A percentile compares a stretch with the other conserved stretches of the same genome.
Conservation (phyloP, 75 land plant genomes). For the Gnetum montanum region DNA sequence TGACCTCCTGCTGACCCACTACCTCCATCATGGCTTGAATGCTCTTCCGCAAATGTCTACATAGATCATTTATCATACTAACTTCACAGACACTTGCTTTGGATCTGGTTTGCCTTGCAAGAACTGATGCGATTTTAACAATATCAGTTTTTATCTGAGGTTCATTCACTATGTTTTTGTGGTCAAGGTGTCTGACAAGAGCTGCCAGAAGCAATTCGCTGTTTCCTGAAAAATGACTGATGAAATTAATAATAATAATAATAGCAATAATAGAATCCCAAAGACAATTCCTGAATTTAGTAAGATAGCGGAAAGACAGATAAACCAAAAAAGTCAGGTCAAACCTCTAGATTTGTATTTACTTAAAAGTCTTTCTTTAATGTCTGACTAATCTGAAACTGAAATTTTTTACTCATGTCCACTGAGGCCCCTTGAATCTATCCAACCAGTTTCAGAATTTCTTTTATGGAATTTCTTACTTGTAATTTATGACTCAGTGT, state of each 20-base stretch:
- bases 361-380: neutral
- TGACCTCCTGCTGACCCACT: conserved; percentile 31
- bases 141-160: conserved; percentile 59
- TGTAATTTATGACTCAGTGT: no score
- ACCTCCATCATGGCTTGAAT: conserved; percentile 57
- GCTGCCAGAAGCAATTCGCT: conserved; percentile 57
- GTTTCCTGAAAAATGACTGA: conserved; percentile 47
- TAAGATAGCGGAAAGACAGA: no score
- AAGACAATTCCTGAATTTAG: neutral
- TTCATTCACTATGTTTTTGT: conserved; percentile 67
- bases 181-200: conserved; percentile 82
- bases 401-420: no score
- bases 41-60: conserved; percentile 79
- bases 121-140: conserved; percentile 51
- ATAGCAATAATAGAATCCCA: neutral
- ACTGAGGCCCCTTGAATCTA: no score
- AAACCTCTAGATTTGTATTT: neutral
- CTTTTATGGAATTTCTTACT: no score
- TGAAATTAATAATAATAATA: neutral
- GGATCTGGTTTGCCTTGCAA: conserved; percentile 58
- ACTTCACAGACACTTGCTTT: conserved; percentile 45
- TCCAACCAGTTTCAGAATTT: no score
- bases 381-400: no score
- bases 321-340: neutral
- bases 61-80: conserved; percentile 72